A percentile compares a stretch with the other conserved stretches of the same genome.
phyloP scores from a whole-genome alignment of 306 rosid genomes.

The Gastrolobium bilobum region DNA sequence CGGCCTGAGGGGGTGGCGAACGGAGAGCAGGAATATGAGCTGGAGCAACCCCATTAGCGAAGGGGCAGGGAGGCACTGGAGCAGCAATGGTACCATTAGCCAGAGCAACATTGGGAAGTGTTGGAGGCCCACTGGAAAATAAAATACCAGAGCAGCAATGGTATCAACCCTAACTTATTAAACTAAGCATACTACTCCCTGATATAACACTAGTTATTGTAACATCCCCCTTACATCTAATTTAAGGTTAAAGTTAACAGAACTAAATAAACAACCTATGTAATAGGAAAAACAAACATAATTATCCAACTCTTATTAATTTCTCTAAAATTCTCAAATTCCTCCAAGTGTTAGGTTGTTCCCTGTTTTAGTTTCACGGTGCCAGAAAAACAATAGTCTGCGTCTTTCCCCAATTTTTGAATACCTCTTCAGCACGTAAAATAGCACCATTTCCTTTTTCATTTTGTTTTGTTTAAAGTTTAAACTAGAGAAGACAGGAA shows the following conservation, averaged over 20 bases:
- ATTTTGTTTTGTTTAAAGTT: not conserved
- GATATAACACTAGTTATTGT: constrained; percentile 7
- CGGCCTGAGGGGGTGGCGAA: constrained; percentile 73
- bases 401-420: not conserved
- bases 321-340: not conserved
- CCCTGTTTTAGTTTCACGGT: constrained; percentile 25
- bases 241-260: not conserved
- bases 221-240: not conserved
- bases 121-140: constrained; percentile 86
- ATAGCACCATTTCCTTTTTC: not conserved
- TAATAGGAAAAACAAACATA: not conserved
- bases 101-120: constrained; percentile 66
- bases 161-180: not conserved
- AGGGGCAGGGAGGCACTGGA: constrained; percentile 74
- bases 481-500: not conserved
- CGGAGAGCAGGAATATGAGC: constrained; percentile 60
- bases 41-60: constrained; percentile 66
- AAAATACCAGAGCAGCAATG: constrained; percentile 63
- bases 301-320: constrained; percentile 7
- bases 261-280: not conserved
- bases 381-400: constrained; percentile 1
- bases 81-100: constrained; percentile 59
- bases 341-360: not conserved
- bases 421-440: not conserved
- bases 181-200: not conserved